Evolutionary conservation across 2,329 filamentous ascomycete genomes (phyloP), one percentile per base, ranked within the genome.

Genomic region (Teratosphaeriaceae sp.): DNA sequence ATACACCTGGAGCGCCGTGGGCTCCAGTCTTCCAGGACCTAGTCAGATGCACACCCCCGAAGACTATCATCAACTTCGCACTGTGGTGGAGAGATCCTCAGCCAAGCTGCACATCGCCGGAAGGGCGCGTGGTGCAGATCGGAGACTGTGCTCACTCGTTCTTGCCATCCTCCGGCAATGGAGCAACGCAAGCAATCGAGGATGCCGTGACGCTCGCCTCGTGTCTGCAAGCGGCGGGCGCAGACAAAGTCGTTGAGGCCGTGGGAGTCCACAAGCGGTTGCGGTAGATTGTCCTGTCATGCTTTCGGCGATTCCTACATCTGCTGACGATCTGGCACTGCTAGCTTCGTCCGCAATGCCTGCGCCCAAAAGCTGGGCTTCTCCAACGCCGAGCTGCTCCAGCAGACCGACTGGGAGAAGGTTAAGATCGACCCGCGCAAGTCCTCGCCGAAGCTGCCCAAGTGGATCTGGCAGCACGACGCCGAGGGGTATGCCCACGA

Each of bases 31-130:
- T n/a, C n/a, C n/a, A n/a, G n/a, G n/a, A n/a, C n/a, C n/a, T n/a
- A n/a, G n/a, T n/a, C n/a, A n/a, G n/a, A n/a, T n/a, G n/a, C 45
- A 75, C 75, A 55, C 69, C 76, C n/a, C 72, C n/a, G n/a, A n/a
- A n/a, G n/a, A n/a, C n/a, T n/a, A n/a, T n/a, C n/a, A n/a, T n/a
- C n/a, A n/a, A n/a, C n/a, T n/a, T n/a, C n/a, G n/a, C n/a, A n/a
- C n/a, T n/a, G n/a, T n/a, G 71, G 40, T 76, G 75, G 50, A 64
- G 73, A 30, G 72, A 76, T 47, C 72, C 72, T 2, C 60, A 75
- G 12, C 70, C 72, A 0, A 72, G 54, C 31, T 72, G 67, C 67
- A 62, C 62, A 8, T 71, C 66, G 2, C 66, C 65, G 1, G 59
- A 47, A 3, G 66, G 62, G 6, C 65, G 66, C 13, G 63, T 72